Base-by-base conservation (phyloP, 768 basidiomycete genomes). In the Pulveroboletus frians region DNA sequence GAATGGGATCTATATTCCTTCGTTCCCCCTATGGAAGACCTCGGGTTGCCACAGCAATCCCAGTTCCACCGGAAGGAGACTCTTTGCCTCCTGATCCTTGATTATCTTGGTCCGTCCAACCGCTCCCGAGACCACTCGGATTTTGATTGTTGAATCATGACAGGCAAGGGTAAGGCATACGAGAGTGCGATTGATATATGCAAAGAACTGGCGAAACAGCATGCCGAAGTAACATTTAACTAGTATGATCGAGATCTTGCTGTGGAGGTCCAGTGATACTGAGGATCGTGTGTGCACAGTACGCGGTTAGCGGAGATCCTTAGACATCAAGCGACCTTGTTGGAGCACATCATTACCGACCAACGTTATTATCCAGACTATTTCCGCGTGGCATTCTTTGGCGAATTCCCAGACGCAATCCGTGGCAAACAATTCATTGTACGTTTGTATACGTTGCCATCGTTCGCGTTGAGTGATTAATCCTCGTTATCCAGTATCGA, bases 141-240 rank as follows among this genome's bases (percentile, higher is more conserved):
- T 48, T 44, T 37, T 57, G 40, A 54, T 31, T 14, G 39, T 36
- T 29, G 5, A 21, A 17, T 17, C 1, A 47, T 51, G 46, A 20
- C 51, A 93, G 92, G 91, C 43, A 90, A 93, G 68, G 95, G 94
- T 9, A 93, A 95, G 61, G 94, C 95, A n/a, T 98, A 92, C 81
- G 95, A 98, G 68, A 85, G 80, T 45, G 95, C 92, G 3, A 83
- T 96, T 49, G 88, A 91, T 40, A 87, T 97, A 42, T 94, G 91
- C 71, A 90, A 89, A 69, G 95, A 97, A 59, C 71, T 98, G 21
- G 86, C 86, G 13, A 81, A 73, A 52, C 92, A 97, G 65, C 94
- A 97, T 70, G 79, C 87, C 14, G 84, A 85, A 63, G 78, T 91
- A 46, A 92, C 93, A 6, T 95, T 88, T 73, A 89, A 94, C 66